A percentile compares a stretch with the other conserved stretches of the same genome.
Conservation (phyloP, 1,284 basidiomycete species). For the Trichosporon sp. region DNA sequence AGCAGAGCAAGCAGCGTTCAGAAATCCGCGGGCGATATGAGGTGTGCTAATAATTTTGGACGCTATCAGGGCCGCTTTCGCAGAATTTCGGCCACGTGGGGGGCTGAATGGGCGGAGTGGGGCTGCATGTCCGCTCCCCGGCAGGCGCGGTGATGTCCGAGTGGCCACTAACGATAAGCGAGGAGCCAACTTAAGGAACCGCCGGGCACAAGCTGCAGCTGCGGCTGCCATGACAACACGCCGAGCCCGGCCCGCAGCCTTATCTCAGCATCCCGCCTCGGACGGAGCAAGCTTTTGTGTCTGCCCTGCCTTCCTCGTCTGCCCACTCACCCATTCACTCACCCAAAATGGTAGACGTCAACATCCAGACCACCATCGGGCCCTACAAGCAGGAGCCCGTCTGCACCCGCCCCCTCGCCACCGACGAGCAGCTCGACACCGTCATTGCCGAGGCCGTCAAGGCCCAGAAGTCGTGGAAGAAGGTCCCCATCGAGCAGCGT, state of each 20-base stretch:
- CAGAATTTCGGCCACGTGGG: background rate
- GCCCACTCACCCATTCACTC: background rate
- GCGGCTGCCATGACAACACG: background rate
- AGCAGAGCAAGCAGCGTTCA: background rate
- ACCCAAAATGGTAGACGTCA: slow-evolving; percentile 29
- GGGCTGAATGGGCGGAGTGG: background rate
- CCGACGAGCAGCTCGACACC: slow-evolving; percentile 56
- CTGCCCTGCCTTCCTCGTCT: background rate
- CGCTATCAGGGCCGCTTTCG: background rate
- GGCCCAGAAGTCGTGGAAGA: slow-evolving; percentile 71
- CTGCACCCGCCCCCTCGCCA: slow-evolving; percentile 48
- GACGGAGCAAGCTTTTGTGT: background rate
- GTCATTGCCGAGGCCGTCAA: slow-evolving; percentile 58
- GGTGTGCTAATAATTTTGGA: background rate
- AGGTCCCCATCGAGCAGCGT: slow-evolving; percentile 63
- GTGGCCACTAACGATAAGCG: background rate
- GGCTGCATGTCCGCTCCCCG: background rate
- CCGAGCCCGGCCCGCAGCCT: background rate
- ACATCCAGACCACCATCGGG: slow-evolving; percentile 54
- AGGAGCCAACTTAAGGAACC: slow-evolving; percentile 7
- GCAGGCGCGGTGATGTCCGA: background rate
- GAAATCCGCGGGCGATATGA: background rate
- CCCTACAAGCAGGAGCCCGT: slow-evolving; percentile 52
- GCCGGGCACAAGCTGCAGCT: background rate
- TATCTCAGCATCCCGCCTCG: background rate